A percentile compares a stretch with the other conserved stretches of the same genome.
Evolutionary conservation across 1,139 yeast species (phyloP).

Genomic region (Geotrichum phurueaensis): DNA sequence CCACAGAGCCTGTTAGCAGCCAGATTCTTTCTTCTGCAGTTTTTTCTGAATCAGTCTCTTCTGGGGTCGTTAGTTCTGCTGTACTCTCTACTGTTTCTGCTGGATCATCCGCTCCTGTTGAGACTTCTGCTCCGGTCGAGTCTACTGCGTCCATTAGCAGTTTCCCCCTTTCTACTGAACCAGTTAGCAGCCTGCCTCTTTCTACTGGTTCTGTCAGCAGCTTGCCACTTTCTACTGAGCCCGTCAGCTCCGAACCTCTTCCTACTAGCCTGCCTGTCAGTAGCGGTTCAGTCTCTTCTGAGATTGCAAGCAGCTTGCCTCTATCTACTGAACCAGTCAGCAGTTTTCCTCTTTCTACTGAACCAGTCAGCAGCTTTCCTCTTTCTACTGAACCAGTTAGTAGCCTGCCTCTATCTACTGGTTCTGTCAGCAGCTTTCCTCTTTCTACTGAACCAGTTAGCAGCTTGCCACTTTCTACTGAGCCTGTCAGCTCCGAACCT

Average conservation of each 20-base stretch:
- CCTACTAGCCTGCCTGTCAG: no score
- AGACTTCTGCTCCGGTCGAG: constrained; percentile 4
- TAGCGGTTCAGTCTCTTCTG: no score
- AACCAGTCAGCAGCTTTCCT: background rate
- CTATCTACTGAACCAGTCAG: background rate
- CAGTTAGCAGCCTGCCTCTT: background rate
- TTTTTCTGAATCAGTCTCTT: background rate
- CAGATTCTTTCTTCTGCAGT: background rate
- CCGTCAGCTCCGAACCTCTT: background rate
- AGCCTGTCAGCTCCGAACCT: background rate
- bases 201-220: background rate
- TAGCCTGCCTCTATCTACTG: constrained; percentile 1
- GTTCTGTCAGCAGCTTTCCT: background rate
- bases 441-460: background rate
- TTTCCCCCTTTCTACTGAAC: background rate
- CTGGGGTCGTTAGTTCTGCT: background rate
- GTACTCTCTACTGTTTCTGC: background rate
- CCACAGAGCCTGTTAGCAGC: constrained; percentile 1
- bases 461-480: background rate
- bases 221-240: background rate
- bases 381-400: background rate
- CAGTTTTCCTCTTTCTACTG: background rate
- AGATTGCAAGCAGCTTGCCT: background rate
- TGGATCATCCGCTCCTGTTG: background rate
- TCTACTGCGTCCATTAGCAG: background rate